Evolutionary conservation across 2,329 filamentous ascomycete genomes (phyloP), one percentile per base, ranked within the genome.

Genomic region (Atkinsonella texensis): DNA sequence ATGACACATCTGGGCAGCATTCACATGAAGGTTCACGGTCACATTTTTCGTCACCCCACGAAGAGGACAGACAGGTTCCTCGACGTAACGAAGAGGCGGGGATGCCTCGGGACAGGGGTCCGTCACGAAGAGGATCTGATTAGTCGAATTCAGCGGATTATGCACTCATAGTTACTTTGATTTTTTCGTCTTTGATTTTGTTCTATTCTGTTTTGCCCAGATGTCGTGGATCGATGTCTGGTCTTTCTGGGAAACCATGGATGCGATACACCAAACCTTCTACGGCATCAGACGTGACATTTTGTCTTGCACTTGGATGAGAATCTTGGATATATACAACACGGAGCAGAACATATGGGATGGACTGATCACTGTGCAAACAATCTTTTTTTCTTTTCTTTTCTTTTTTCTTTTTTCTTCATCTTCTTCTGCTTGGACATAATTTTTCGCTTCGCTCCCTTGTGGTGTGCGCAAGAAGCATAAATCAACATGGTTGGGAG

Each of bases 11-110:
- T 38, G 56, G 54, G 12, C 44, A 42, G 12, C 41, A 46, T n/a
- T 64, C 58, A 2, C 53, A 52, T 43, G 56, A 61, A 17, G 51
- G 28, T 17, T 50, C 51, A 4, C 52, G 54, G 18, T 33, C 50
- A 7, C 49, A 52, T 31, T 56, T 46, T 39, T 13, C 42, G 40
- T 15, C 47, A 17, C 17, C 45, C 13, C 52, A 54, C 32, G 45
- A 52, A 17, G 15, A 46, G 7, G 47, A 47, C 28, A 18, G 41
- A 38, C 18, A 50, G 17, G 18, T 35, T 20, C 35, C 48, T 38
- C 54, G 51, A 35, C 54, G 42, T 23, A 46, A 50, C 10, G 56
- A 57, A 17, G 53, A 51, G 12, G 54, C 51, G 4, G 50, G 38
- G 18, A 10, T 23, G 39, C 46, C 31, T 13, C 51, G 54, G n/a